Evolutionary conservation across 148 eudicot genomes (phyloP), one percentile per base, ranked within the genome.

Genomic region (Fagopyrum homotropicum): DNA sequence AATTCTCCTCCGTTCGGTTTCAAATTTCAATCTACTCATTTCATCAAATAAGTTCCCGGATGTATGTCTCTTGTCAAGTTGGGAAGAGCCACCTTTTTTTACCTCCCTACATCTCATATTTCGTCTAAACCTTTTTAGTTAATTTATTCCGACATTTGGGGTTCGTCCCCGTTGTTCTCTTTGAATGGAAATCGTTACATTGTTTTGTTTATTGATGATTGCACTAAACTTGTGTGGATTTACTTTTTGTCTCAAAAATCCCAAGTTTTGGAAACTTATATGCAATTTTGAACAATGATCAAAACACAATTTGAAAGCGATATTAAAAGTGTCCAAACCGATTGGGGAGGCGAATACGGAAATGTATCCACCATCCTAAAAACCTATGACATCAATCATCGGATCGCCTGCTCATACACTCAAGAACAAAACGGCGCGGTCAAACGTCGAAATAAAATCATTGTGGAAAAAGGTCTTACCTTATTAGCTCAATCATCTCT

Each of bases 191-290:
- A 57, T 57, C 64, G 9, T 12, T 57, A 57, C 15, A 2, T 57
- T 12, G 15, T 57, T 57, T 44, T 29, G 14, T 69, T 69, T 29
- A 35, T 69, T 22, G 72, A 69, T 69, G 72, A 69, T 40, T 69
- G 46, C 72, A 29, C 72, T 15, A 69, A 69, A 44, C 17, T 29
- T 44, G 2, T 22, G 26, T 22, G 26, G 26, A 22, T 22, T 22
- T 22, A 22, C 26, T 22, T 22, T 22, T 22, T 22, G 26, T 22
- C 26, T 22, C 0, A 22, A 22, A 22, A 22, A 22, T 22, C 26
- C 26, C 26, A 22, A 22, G 26, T 22, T 69, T 22, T 69, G 46
- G 72, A 69, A 29, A 29, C 30, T 35, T 69, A 29, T n/a, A 11
- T 35, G 16, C 45, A 17, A 17, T 48, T 45, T 4, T 29, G 22